These are phyloP conservation scores for Colletotrichum abscissum DNA, from an alignment of 2,329 filamentous ascomycete species.

Conservation along the genomic window DNA sequence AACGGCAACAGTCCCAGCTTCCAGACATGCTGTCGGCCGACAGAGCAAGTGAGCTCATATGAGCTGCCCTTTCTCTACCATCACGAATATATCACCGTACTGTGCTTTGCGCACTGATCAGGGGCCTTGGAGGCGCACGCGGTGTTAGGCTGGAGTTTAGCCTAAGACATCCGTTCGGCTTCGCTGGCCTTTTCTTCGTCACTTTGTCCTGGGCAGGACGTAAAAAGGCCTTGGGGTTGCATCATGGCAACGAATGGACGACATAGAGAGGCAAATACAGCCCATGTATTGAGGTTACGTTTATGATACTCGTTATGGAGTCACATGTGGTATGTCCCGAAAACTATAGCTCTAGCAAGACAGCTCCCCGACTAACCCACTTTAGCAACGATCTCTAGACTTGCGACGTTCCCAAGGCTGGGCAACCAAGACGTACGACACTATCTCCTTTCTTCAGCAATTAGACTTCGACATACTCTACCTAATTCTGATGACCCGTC, in stretches of 20 bases:
- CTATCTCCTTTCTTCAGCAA: conserved; percentile 10
- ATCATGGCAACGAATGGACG: conserved; percentile 19
- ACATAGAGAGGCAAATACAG: conserved; percentile 4
- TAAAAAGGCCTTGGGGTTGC: conserved; percentile 44
- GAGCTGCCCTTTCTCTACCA: not conserved
- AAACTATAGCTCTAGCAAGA: not conserved
- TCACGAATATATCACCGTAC: not conserved
- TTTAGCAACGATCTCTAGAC: conserved; percentile 18
- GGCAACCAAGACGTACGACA: conserved; percentile 14
- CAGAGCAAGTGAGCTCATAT: not conserved
- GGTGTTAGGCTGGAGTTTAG: not conserved
- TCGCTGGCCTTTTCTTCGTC: not conserved
- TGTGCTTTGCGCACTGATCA: not conserved
- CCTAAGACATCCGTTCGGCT: not conserved
- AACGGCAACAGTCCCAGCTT: not conserved
- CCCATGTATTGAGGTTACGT: not conserved
- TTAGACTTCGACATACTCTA: not conserved
- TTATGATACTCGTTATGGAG: conserved; percentile 10
- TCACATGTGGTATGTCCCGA: conserved; percentile 14
- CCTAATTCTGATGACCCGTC: conserved; percentile 9
- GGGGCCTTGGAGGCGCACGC: not conserved
- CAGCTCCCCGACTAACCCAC: not conserved
- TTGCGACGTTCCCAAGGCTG: conserved; percentile 9
- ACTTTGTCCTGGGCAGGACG: conserved; percentile 48
- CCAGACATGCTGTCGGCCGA: not conserved